Base-by-base conservation (phyloP, 164 flowering plant species). In the Vitis labrusca region DNA sequence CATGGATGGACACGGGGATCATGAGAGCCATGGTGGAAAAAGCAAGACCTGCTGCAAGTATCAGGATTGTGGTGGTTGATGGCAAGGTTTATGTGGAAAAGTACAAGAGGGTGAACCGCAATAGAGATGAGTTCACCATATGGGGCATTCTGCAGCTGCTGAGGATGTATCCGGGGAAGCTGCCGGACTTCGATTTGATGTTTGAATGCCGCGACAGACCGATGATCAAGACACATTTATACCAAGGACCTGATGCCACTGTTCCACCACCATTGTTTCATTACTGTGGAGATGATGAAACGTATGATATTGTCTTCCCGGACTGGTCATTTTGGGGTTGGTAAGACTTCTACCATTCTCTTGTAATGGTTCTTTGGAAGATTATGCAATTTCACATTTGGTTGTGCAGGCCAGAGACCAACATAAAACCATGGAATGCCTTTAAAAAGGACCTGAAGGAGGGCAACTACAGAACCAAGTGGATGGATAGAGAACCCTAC, bases 321-420 rank as follows among this genome's bases (percentile, higher is more conserved):
- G 89, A 86, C 63, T 86, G 89, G 89, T 71, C 87, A 71, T 91
- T 87, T 75, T 91, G 96, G 96, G 96, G 93, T 60, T 88, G 96
- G 96, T 91, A 32, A 32, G 44, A 32, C 5, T 32, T 32, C 6
- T 32, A 32, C 44, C 44, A 32, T 32, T 32, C 5, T 32, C 44
- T 32, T 32, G 44, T 32, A 0, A 32, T 32, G 44, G 44, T 32
- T 3, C 6, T 32, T 32, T 32, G 44, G 44, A 32, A 32, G 44
- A 32, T 3, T 32, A 32, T 3, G 4, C 6, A 32, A 32, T 3
- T 50, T 32, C 14, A 49, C 29, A 12, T 1, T 27, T 67, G 17
- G 13, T 37, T 32, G 6, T 74, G 58, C 67, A 88, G 92, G 92
- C 74, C 87, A 12, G 92, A 88, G 73, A 61, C 80, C 11, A 80